Percentiles rank a stretch among this genome's conserved stretches.
phyloP scores from a whole-genome alignment of 768 basidiomycete genomes.

The Coprinellus aureogranulatus region DNA sequence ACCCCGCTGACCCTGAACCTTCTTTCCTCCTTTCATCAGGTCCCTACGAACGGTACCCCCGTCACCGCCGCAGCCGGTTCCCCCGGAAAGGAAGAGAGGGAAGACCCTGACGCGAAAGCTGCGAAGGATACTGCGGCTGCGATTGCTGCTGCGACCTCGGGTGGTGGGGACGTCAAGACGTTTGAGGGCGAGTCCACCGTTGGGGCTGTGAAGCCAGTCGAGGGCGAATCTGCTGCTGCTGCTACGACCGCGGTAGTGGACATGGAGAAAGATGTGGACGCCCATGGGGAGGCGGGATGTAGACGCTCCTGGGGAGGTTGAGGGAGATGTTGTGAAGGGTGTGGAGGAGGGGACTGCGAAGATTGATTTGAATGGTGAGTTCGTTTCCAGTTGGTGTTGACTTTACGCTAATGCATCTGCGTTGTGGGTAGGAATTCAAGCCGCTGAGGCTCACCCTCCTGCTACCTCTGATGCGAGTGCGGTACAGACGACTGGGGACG shows the following conservation, averaged over 20 bases:
- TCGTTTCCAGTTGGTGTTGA: slow-evolving; percentile 10
- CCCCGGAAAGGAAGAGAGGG: background rate
- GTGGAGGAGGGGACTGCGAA: slow-evolving; percentile 28
- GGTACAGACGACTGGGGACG: too few species aligned
- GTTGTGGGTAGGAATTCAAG: too few species aligned
- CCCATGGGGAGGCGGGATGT: slow-evolving; percentile 11
- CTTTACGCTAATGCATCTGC: too few species aligned
- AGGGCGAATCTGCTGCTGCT: background rate
- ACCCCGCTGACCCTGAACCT: background rate
- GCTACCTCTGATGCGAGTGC: too few species aligned
- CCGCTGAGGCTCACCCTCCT: too few species aligned
- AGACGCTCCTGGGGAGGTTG: slow-evolving; percentile 2
- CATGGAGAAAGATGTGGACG: slow-evolving; percentile 1
- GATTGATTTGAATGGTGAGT: slow-evolving; percentile 35
- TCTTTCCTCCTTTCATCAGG: too few species aligned
- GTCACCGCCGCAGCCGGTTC: background rate
- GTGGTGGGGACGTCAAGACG: too few species aligned
- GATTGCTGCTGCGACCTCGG: too few species aligned
- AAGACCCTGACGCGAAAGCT: too few species aligned
- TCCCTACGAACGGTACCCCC: background rate
- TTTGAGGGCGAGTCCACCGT: too few species aligned
- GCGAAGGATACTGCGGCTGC: too few species aligned
- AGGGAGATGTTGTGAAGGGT: slow-evolving; percentile 14
- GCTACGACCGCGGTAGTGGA: background rate
- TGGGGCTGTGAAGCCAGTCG: too few species aligned